These are phyloP conservation scores for Saraca asoca DNA, from an alignment of 331 rosid species.

Conservation along the genomic window DNA sequence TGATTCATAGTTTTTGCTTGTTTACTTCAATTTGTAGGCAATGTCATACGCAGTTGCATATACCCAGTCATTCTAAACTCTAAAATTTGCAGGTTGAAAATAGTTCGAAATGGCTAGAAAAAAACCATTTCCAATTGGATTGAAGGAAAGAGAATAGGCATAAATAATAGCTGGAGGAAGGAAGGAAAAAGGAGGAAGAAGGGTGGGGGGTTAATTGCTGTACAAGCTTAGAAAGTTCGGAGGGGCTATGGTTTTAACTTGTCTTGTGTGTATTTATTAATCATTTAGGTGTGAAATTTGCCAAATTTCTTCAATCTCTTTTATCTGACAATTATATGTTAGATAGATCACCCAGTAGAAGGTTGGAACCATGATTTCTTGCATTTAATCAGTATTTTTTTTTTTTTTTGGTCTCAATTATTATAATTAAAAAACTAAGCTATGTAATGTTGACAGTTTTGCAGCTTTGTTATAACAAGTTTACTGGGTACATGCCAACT, in stretches of 20 bases:
- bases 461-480: slow-evolving; percentile 79
- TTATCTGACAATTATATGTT: background rate
- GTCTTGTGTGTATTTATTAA: too few relatives aligned
- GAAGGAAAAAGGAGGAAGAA: background rate
- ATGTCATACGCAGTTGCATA: background rate
- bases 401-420: background rate
- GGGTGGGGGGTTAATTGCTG: background rate
- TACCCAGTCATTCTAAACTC: background rate
- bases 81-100: background rate
- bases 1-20: slow-evolving; percentile 2
- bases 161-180: background rate
- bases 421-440: slow-evolving; percentile 3
- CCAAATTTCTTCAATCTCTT: background rate
- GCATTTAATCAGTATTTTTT: background rate
- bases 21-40: background rate
- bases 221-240: too few relatives aligned
- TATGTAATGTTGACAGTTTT: slow-evolving; percentile 46
- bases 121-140: background rate
- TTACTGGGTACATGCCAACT: slow-evolving; percentile 64
- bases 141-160: background rate
- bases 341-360: background rate
- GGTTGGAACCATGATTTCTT: background rate
- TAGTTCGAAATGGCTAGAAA: too few relatives aligned
- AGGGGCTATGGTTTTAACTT: too few relatives aligned
- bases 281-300: too few relatives aligned